These are phyloP conservation scores for Aureoboletus auriporus DNA, from an alignment of 768 basidiomycete species.

Conservation along the genomic window DNA sequence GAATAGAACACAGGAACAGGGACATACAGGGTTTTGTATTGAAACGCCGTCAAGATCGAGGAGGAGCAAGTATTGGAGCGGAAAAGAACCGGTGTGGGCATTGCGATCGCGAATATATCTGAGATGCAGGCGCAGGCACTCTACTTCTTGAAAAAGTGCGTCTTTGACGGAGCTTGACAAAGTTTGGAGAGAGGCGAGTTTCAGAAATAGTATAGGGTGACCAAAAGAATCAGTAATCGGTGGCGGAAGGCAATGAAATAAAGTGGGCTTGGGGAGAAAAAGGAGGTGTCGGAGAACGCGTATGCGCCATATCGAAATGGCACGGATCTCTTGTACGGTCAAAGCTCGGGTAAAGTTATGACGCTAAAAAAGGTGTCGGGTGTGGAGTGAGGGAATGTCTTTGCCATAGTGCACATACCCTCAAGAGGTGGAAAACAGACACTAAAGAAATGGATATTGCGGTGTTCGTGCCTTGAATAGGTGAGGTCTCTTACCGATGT, in stretches of 20 bases:
- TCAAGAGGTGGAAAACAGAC: conserved; percentile 57
- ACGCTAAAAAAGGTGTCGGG: conserved; percentile 39
- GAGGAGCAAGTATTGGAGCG: conserved; percentile 63
- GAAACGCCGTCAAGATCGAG: conserved; percentile 60
- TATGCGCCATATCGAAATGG: conserved; percentile 54
- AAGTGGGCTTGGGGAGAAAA: conserved; percentile 20
- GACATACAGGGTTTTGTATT: conserved; percentile 53
- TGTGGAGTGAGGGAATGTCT: background rate
- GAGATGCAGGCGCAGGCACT: conserved; percentile 56
- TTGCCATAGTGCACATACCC: conserved; percentile 39
- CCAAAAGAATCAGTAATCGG: conserved; percentile 56
- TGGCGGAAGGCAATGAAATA: conserved; percentile 53
- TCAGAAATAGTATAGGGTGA: conserved; percentile 59
- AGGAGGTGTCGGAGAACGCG: conserved; percentile 37
- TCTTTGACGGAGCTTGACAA: conserved; percentile 37
- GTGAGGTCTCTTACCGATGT: conserved; percentile 50
- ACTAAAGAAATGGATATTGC: conserved; percentile 27
- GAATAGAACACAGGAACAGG: conserved; percentile 2
- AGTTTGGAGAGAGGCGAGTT: conserved; percentile 40
- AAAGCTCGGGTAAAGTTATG: conserved; percentile 64
- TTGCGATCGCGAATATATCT: conserved; percentile 40
- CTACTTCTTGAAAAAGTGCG: conserved; percentile 47
- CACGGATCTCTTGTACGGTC: conserved; percentile 54
- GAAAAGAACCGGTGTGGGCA: conserved; percentile 30
- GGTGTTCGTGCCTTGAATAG: background rate